A percentile compares a stretch with the other conserved stretches of the same genome.
Conservation (phyloP, 306 rosid species). For the Sphenostylis stenocarpa region DNA sequence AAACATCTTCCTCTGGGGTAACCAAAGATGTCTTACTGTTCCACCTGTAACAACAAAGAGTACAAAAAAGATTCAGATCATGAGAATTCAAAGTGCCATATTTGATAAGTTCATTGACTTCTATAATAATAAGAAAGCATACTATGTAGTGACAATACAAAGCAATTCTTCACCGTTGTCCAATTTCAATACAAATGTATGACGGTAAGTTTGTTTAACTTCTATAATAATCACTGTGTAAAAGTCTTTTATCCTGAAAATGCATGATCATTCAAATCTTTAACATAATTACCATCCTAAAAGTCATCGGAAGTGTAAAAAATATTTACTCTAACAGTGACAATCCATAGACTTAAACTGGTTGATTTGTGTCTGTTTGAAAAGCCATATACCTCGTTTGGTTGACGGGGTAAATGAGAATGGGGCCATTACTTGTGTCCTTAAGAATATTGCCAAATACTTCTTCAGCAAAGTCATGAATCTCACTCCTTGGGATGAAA, state of each 20-base stretch:
- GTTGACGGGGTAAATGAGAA: conserved; percentile 89
- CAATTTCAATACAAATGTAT: too few relatives aligned
- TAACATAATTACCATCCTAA: too few relatives aligned
- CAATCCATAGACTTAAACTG: neutral
- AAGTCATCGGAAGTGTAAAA: too few relatives aligned
- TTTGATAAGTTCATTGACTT: neutral
- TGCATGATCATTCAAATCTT: too few relatives aligned
- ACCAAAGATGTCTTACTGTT: conserved; percentile 72
- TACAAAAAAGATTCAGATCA: neutral
- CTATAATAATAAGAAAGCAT: neutral
- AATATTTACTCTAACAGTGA: too few relatives aligned
- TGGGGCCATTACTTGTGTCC: conserved; percentile 78
- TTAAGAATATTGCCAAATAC: conserved; percentile 78
- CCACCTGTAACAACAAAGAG: conserved; percentile 59
- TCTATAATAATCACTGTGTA: too few relatives aligned
- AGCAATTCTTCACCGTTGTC: too few relatives aligned
- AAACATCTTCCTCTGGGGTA: conserved; percentile 87
- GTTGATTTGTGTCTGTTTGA: neutral
- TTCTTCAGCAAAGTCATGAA: conserved; percentile 56
- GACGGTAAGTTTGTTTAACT: too few relatives aligned
- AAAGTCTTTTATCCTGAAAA: too few relatives aligned
- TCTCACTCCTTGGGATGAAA: conserved; percentile 67
- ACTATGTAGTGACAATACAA: too few relatives aligned
- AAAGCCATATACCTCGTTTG: conserved; percentile 65
- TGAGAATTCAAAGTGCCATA: neutral